Percentiles rank a stretch among this genome's conserved stretches.
Evolutionary conservation across 2,329 filamentous ascomycete species (phyloP).

Genomic region (Aaosphaeria pasadenensis): DNA sequence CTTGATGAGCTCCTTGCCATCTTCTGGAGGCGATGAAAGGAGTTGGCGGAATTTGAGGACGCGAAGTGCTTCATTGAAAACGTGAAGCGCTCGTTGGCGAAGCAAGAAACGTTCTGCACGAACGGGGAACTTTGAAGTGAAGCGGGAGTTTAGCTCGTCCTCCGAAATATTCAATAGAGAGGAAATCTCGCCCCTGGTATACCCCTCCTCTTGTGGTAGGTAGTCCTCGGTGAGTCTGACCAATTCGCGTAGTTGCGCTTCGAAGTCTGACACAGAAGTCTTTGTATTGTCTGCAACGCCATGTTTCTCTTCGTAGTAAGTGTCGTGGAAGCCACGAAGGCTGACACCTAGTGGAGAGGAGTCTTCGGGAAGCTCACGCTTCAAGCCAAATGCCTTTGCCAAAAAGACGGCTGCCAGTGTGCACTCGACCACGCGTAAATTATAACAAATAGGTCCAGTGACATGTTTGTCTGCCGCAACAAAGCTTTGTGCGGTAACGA

Average conservation of each 20-base stretch:
- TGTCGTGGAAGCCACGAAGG: constrained; percentile 81
- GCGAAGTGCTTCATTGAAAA: constrained; percentile 83
- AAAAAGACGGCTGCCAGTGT: constrained; percentile 75
- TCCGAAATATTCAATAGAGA: constrained; percentile 66
- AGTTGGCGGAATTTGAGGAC: constrained; percentile 80
- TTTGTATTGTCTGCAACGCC: constrained; percentile 48
- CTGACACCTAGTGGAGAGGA: constrained; percentile 78
- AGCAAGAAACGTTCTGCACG: constrained; percentile 85
- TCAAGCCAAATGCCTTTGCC: constrained; percentile 58
- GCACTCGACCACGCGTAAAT: constrained; percentile 93
- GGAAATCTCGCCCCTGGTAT: constrained; percentile 83
- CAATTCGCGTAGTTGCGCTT: constrained; percentile 69
- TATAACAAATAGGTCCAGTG: constrained; percentile 92
- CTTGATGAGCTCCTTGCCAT: constrained; percentile 63
- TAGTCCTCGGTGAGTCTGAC: constrained; percentile 66
- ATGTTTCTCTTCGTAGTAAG: constrained; percentile 63
- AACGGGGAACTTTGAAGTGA: constrained; percentile 85
- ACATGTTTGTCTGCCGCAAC: constrained; percentile 93
- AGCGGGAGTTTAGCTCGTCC: constrained; percentile 69
- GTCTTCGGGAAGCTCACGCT: constrained; percentile 65
- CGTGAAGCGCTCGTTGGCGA: constrained; percentile 82
- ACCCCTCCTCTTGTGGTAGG: constrained; percentile 77
- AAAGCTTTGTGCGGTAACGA: constrained; percentile 92
- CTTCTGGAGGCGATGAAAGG: constrained; percentile 50
- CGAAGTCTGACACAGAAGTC: constrained; percentile 43